Evolutionary conservation across 164 flowering plant species (phyloP), one percentile per base, ranked within the genome.

Genomic region (Houttuynia cordata): DNA sequence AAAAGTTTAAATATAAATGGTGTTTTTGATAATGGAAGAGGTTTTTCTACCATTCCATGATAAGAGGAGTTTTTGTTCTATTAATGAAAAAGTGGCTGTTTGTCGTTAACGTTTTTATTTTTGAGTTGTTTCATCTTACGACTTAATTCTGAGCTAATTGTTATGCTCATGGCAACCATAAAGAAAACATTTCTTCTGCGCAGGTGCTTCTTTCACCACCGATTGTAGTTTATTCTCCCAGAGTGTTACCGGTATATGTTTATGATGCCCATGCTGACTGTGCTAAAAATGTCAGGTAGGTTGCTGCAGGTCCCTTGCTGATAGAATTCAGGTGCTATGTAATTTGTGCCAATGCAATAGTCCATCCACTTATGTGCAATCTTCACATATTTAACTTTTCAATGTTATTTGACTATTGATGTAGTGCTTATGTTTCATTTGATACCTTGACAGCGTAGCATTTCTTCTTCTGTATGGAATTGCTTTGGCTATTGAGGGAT

Each of bases 131-230:
- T 53, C 24, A 53, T 59, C 37, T 54, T 59, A 40, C 12, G 2
- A 45, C 49, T 45, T 10, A 4, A 45, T 64, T 18, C 49, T 60
- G 24, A 49, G 52, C 59, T 7, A 12, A 12, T 3, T 0, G 12
- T n/a, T 45, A 17, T 45, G 49, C 17, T 45, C 49, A 30, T 30
- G 37, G 6, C 37, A 30, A 2, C 37, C 37, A 30, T 30, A 30
- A 30, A 2, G 37, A 30, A 30, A 30, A 30, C 37, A 2, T 30
- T 30, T 30, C 37, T 30, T 64, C 50, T 20, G 18, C 55, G 9
- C 77, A 93, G 99, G 99, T 94, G 73, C 91, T 94, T 69, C 97
- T 94, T 73, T 94, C 99, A 51, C 97, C 97, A 63, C 97, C 99
- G 14, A 83, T 94, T 74, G 99, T 94, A 10, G 97, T 94, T 39